Evolutionary conservation across 2,329 filamentous ascomycete species (phyloP).

Genomic region (Penicillium corylophilum): DNA sequence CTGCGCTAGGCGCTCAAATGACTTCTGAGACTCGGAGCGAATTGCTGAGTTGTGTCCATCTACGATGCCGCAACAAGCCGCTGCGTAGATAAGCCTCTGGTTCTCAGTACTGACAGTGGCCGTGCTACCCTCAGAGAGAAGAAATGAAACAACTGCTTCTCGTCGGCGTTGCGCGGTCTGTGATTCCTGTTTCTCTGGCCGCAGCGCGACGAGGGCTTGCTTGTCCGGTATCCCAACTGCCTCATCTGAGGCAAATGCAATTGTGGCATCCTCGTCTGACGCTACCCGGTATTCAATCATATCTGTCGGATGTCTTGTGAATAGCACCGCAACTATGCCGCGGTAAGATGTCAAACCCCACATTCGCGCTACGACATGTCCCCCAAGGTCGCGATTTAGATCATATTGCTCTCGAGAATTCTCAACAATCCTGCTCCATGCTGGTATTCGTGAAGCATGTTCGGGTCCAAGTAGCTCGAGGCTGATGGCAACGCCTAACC

Average conservation of each 20-base stretch:
- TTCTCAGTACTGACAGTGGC: slow-evolving; percentile 21
- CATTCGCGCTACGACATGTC: slow-evolving; percentile 49
- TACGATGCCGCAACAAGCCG: slow-evolving; percentile 37
- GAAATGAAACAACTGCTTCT: slow-evolving; percentile 28
- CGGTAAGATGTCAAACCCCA: slow-evolving; percentile 56
- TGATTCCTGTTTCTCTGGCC: slow-evolving; percentile 14
- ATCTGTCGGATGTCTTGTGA: slow-evolving; percentile 57
- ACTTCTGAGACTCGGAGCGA: slow-evolving; percentile 23
- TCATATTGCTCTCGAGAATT: slow-evolving; percentile 47
- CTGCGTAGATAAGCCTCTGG: slow-evolving; percentile 37
- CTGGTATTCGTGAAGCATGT: slow-evolving; percentile 8
- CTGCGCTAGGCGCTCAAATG: slow-evolving; percentile 28
- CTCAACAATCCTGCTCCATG: slow-evolving; percentile 34
- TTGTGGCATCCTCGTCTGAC: slow-evolving; percentile 44
- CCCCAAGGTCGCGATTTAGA: slow-evolving; percentile 50
- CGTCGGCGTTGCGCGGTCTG: slow-evolving; percentile 18
- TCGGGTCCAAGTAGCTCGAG: slow-evolving; percentile 11
- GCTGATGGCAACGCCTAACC: slow-evolving; percentile 20
- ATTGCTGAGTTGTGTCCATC: slow-evolving; percentile 25
- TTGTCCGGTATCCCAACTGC: slow-evolving; percentile 13
- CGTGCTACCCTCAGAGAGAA: slow-evolving; percentile 23
- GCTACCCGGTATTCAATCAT: slow-evolving; percentile 57
- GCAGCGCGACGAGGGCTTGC: slow-evolving; percentile 10
- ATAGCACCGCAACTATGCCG: slow-evolving; percentile 50
- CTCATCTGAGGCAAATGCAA: slow-evolving; percentile 36